A percentile compares a stretch with the other conserved stretches of the same genome.
Conservation (phyloP, 23 red algal genomes). For the Cyanidiococcus yangmingshanensis region DNA sequence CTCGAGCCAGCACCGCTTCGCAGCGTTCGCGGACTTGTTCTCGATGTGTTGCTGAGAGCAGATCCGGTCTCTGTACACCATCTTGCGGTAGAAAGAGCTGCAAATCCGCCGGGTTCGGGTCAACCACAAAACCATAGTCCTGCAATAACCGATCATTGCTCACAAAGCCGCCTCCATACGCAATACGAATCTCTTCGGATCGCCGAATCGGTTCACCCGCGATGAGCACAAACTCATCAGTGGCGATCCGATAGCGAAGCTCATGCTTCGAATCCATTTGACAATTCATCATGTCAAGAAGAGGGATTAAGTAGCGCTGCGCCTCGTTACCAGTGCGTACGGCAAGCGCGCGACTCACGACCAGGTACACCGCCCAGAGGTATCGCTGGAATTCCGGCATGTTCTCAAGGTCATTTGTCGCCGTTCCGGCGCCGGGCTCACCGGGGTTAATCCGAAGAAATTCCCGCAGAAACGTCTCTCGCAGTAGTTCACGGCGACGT, state of each 20-base stretch:
- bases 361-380: not conserved
- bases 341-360: conserved; percentile 1
- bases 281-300: conserved; percentile 13
- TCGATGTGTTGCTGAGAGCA: not conserved
- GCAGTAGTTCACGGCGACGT: not conserved
- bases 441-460: not conserved
- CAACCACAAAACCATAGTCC: conserved; percentile 6
- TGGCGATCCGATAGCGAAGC: not conserved
- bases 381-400: conserved; percentile 11
- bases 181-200: not conserved
- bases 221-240: conserved; percentile 2
- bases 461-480: not conserved
- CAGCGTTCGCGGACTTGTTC: not conserved
- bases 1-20: not conserved
- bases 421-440: not conserved
- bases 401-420: not conserved
- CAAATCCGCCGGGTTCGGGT: not conserved
- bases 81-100: not conserved
- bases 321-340: not conserved
- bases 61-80: not conserved
- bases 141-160: conserved; percentile 8
- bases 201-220: not conserved
- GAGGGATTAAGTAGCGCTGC: conserved; percentile 4
- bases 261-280: conserved; percentile 8
- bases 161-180: not conserved